phyloP scores from a whole-genome alignment of 1,284 basidiomycete species.

The Psilocybe mexicana region DNA sequence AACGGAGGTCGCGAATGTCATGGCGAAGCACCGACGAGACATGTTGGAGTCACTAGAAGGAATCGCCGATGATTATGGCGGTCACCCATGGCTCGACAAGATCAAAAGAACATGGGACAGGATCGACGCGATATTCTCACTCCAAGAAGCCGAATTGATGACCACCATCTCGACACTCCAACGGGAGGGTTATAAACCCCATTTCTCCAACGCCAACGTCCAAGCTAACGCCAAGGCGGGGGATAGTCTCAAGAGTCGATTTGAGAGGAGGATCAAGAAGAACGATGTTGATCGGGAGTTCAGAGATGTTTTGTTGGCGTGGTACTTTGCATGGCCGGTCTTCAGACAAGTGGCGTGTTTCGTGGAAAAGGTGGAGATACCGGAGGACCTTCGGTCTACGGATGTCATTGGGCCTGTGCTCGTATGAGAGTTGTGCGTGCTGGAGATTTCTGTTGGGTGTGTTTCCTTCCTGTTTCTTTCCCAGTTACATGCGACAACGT shows the following conservation, averaged over 20 bases:
- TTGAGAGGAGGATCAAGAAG: conserved; percentile 17
- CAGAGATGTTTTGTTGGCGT: conserved; percentile 9
- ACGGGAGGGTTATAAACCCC: conserved; percentile 16
- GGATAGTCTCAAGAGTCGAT: conserved; percentile 1
- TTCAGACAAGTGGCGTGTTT: conserved; percentile 15
- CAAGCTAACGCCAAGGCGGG: neutral
- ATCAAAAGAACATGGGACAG: conserved; percentile 21
- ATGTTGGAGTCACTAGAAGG: conserved; percentile 13
- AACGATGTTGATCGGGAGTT: conserved; percentile 15
- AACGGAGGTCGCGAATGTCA: conserved; percentile 4
- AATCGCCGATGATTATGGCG: conserved; percentile 25
- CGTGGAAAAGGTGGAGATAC: conserved; percentile 18
- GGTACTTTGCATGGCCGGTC: conserved; percentile 16
- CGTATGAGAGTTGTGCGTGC: neutral
- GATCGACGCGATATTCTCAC: conserved; percentile 18
- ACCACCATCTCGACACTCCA: conserved; percentile 9
- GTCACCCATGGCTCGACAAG: conserved; percentile 17
- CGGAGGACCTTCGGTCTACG: conserved; percentile 17
- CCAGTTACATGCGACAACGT: no score
- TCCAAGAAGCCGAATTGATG: conserved; percentile 22
- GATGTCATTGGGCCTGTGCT: conserved; percentile 1
- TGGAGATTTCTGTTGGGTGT: no score
- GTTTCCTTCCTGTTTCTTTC: no score
- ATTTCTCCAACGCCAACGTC: conserved; percentile 2
- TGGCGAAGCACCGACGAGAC: conserved; percentile 5